Percentiles rank a stretch among this genome's conserved stretches.
These are phyloP conservation scores for Aspergillus indologenus DNA, from an alignment of 495 filamentous ascomycete species.

Conservation along the genomic window DNA sequence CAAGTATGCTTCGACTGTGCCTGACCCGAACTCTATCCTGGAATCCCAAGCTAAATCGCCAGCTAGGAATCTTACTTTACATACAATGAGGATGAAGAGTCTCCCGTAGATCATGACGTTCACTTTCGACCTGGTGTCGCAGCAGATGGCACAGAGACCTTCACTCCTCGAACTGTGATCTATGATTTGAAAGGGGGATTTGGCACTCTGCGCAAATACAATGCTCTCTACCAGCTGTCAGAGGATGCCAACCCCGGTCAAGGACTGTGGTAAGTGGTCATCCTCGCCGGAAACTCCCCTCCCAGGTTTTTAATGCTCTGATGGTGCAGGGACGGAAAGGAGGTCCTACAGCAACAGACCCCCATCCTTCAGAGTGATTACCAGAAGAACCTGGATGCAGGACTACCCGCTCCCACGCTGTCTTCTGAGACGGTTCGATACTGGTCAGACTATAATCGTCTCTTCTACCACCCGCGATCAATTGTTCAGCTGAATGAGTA, in stretches of 20 bases:
- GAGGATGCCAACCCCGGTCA: conserved; percentile 48
- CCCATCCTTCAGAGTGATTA: conserved; percentile 70
- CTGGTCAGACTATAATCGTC: conserved; percentile 92
- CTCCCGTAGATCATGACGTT: conserved; percentile 83
- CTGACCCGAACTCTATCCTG: background rate
- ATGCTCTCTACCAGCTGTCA: conserved; percentile 78
- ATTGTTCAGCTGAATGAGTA: conserved; percentile 86
- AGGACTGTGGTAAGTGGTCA: conserved; percentile 56
- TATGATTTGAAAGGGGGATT: conserved; percentile 95
- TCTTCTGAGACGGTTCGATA: conserved; percentile 72
- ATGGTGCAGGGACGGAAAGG: conserved; percentile 59
- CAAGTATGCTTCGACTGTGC: conserved; percentile 51
- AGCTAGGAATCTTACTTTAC: conserved; percentile 92
- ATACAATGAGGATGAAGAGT: conserved; percentile 64
- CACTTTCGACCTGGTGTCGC: conserved; percentile 88
- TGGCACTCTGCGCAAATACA: conserved; percentile 80
- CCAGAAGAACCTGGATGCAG: conserved; percentile 71
- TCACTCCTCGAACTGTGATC: conserved; percentile 82
- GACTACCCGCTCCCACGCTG: conserved; percentile 56
- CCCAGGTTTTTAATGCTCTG: background rate
- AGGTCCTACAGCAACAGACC: conserved; percentile 62
- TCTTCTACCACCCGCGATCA: conserved; percentile 89
- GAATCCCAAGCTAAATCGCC: conserved; percentile 15
- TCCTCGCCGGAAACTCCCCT: background rate
- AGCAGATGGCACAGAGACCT: conserved; percentile 78